These are phyloP conservation scores for Plantago major DNA, from an alignment of 257 asterid species.

Conservation along the genomic window DNA sequence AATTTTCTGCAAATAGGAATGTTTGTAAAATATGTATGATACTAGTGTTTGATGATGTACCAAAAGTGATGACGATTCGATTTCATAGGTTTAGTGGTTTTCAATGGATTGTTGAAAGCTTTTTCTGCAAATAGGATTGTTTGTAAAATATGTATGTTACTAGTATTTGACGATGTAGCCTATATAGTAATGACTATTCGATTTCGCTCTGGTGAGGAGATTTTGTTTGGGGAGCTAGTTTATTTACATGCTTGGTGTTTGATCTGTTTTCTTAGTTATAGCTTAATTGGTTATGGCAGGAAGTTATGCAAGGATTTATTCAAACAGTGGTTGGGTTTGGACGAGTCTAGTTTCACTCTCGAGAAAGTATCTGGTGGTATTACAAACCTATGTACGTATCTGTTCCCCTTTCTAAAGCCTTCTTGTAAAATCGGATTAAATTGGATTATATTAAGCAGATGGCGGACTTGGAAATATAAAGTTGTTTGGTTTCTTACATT, in stretches of 20 bases:
- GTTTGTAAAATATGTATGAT: too few relatives aligned
- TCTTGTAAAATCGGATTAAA: neutral
- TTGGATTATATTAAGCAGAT: neutral
- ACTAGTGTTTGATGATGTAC: too few relatives aligned
- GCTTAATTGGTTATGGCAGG: slow-evolving; percentile 36
- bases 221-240: neutral
- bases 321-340: slow-evolving; percentile 68
- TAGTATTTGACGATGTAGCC: neutral
- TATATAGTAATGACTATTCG: neutral
- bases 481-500: slow-evolving; percentile 1
- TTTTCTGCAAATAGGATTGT: too few relatives aligned
- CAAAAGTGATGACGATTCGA: too few relatives aligned
- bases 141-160: neutral
- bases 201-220: neutral
- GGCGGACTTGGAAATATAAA: slow-evolving; percentile 3
- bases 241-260: neutral
- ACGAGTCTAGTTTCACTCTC: slow-evolving; percentile 67
- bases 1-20: too few relatives aligned
- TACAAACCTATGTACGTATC: slow-evolving; percentile 71
- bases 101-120: too few relatives aligned
- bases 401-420: slow-evolving; percentile 10
- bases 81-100: too few relatives aligned
- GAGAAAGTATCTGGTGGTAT: slow-evolving; percentile 97
- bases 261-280: neutral
- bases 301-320: slow-evolving; percentile 81